phyloP scores from a whole-genome alignment of 2,329 filamentous ascomycete species.

The Dactylella cylindrospora region DNA sequence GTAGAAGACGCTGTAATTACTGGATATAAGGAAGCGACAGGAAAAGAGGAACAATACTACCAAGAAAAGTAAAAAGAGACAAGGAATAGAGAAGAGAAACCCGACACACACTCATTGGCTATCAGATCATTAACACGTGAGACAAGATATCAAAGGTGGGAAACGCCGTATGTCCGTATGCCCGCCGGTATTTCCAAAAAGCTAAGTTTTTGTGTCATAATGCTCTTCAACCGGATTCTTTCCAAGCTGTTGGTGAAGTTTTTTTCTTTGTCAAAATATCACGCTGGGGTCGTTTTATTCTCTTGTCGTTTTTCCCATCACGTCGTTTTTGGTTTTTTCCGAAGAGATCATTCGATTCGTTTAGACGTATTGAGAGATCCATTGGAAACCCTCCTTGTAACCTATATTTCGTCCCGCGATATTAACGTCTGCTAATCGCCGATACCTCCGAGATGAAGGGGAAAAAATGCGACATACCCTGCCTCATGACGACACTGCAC shows the following conservation, averaged over 20 bases:
- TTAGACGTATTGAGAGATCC: constrained; percentile 90
- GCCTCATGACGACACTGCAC: constrained; percentile 98
- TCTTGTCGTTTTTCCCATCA: constrained; percentile 8
- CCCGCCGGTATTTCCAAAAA: constrained; percentile 13
- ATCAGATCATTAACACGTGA: constrained; percentile 20
- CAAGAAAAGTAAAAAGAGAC: constrained; percentile 7
- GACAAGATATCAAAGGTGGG: constrained; percentile 13
- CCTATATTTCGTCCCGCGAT: constrained; percentile 55
- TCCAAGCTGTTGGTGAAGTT: neutral
- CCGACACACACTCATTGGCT: too few relatives aligned
- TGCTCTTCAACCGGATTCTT: neutral
- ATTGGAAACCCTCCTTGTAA: constrained; percentile 87
- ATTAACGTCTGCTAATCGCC: neutral
- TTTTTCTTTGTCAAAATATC: constrained; percentile 7
- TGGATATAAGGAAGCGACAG: constrained; percentile 34
- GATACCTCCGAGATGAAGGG: neutral
- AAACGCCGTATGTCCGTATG: too few relatives aligned
- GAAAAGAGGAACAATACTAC: neutral
- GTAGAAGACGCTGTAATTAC: constrained; percentile 39
- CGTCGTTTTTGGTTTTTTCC: too few relatives aligned
- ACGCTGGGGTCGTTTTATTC: neutral
- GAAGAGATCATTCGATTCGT: too few relatives aligned
- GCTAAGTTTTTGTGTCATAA: neutral
- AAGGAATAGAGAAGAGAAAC: constrained; percentile 8
- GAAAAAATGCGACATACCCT: constrained; percentile 61